phyloP scores from a whole-genome alignment of 2,329 filamentous ascomycete genomes.

The Sporothrix luriei region DNA sequence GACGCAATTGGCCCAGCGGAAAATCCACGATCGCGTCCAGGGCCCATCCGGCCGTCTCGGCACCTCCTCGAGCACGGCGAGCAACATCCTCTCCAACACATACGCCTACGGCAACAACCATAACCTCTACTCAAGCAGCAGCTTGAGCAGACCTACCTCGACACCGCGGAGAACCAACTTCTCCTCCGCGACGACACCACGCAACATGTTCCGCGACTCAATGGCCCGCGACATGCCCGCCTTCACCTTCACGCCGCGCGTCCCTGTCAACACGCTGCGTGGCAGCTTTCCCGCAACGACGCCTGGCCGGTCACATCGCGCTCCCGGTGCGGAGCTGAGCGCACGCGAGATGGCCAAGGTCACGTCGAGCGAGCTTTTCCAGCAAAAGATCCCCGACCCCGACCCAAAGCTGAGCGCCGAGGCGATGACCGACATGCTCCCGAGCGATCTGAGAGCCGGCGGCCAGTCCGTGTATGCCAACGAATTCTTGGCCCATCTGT shows the following conservation, averaged over 20 bases:
- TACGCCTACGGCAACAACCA: slow-evolving; percentile 21
- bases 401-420: slow-evolving; percentile 60
- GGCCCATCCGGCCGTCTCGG: slow-evolving; percentile 42
- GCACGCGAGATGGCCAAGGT: slow-evolving; percentile 55
- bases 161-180: slow-evolving; percentile 40
- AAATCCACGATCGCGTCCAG: slow-evolving; percentile 43
- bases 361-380: slow-evolving; percentile 56
- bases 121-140: slow-evolving; percentile 20
- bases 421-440: slow-evolving; percentile 56
- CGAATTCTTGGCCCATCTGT: slow-evolving; percentile 60
- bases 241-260: slow-evolving; percentile 50
- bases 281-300: slow-evolving; percentile 54
- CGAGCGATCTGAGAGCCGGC: slow-evolving; percentile 52
- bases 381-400: slow-evolving; percentile 61
- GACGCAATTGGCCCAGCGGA: slow-evolving; percentile 42
- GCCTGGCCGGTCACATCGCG: slow-evolving; percentile 50
- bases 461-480: slow-evolving; percentile 62
- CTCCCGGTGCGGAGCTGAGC: slow-evolving; percentile 51
- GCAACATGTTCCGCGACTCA: slow-evolving; percentile 43
- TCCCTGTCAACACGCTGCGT: slow-evolving; percentile 51
- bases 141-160: slow-evolving; percentile 28
- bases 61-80: slow-evolving; percentile 8
- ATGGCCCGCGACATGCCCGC: slow-evolving; percentile 39
- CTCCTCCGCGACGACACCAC: slow-evolving; percentile 41
- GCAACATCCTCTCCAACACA: not conserved